Percentiles rank a stretch among this genome's conserved stretches.
These are phyloP conservation scores for Cryptococcus sp. DNA, from an alignment of 1,284 basidiomycete species.

Conservation along the genomic window DNA sequence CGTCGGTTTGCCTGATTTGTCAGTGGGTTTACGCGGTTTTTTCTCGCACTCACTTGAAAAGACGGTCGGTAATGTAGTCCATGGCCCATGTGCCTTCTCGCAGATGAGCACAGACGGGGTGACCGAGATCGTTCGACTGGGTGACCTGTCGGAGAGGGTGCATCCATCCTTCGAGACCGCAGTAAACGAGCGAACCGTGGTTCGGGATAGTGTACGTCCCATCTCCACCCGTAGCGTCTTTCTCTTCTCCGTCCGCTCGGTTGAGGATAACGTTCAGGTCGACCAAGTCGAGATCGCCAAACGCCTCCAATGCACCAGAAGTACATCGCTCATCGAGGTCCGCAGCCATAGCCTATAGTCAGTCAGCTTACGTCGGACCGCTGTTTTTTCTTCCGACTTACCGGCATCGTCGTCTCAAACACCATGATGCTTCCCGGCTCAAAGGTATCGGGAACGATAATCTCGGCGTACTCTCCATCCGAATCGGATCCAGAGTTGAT, in stretches of 20 bases:
- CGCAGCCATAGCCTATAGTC: conserved; percentile 49
- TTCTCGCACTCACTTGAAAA: conserved; percentile 66
- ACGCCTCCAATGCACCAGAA: conserved; percentile 63
- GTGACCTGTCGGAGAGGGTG: conserved; percentile 73
- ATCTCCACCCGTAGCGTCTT: conserved; percentile 65
- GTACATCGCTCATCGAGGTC: conserved; percentile 65
- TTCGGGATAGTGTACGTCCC: conserved; percentile 75
- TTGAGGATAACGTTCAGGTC: conserved; percentile 80
- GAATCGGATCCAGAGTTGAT: conserved; percentile 52
- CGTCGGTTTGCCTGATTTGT: conserved; percentile 57
- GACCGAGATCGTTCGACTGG: conserved; percentile 82
- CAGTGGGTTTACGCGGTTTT: background rate
- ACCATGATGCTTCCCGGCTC: conserved; percentile 88
- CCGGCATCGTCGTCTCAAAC: conserved; percentile 72
- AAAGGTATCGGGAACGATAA: conserved; percentile 75
- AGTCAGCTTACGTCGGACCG: too few relatives aligned
- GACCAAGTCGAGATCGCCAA: conserved; percentile 68
- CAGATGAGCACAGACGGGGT: conserved; percentile 78
- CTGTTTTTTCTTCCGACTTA: too few relatives aligned
- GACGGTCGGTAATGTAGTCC: conserved; percentile 69
- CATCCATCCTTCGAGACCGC: conserved; percentile 95
- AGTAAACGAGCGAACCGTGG: conserved; percentile 70
- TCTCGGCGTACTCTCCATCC: conserved; percentile 67
- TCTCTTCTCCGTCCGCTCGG: conserved; percentile 81
- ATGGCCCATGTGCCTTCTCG: conserved; percentile 82